Evolutionary conservation across 2,329 filamentous ascomycete species (phyloP), one percentile per base, ranked within the genome.

Genomic region (Alternaria triticimaculans): DNA sequence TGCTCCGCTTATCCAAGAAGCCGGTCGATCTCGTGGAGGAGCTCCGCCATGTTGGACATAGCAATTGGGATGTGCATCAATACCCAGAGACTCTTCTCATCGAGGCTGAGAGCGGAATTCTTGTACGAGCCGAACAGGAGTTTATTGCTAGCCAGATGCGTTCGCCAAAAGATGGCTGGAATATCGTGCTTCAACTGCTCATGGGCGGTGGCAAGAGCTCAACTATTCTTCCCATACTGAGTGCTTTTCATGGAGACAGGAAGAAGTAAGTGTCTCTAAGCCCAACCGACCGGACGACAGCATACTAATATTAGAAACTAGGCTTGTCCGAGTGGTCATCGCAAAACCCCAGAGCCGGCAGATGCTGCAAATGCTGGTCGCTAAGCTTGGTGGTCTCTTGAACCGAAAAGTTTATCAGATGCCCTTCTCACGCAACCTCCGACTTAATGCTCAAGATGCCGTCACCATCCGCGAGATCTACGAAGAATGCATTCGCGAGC

Each of bases 41-140:
- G 62, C 64, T 84, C 0, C 55, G 64, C 1, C 89, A 89, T 59
- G 15, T 66, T 0, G 89, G 88, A 0, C 88, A 89, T 64, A 67
- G 71, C 2, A 86, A 85, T 10, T 92, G 89, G 88, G 68, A 84
- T 6, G 84, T 86, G 0, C 10, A 72, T 0, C 63, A 85, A 0
- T 78, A 82, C 41, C 88, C 90, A 0, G 90, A 92, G 21, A 88
- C 82, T 63, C 79, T 93, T 0, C 77, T 93, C 0, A 63, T 93
- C 0, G 90, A 93, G 72, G 80, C 90, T 1, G 90, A 93, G 57
- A 87, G 83, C 33, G 84, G 85, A 1, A 82, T 93, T 2, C 71
- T 88, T 9, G 88, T 93, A 9, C 85, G 91, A 0, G 72, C 82
- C 0, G 84, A 87, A 0, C 90, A 93, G 70, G 81, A 85, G 3